Evolutionary conservation across 1,139 yeast species (phyloP), one percentile per base, ranked within the genome.

Genomic region (Kurtzmaniella quercitrusa): DNA sequence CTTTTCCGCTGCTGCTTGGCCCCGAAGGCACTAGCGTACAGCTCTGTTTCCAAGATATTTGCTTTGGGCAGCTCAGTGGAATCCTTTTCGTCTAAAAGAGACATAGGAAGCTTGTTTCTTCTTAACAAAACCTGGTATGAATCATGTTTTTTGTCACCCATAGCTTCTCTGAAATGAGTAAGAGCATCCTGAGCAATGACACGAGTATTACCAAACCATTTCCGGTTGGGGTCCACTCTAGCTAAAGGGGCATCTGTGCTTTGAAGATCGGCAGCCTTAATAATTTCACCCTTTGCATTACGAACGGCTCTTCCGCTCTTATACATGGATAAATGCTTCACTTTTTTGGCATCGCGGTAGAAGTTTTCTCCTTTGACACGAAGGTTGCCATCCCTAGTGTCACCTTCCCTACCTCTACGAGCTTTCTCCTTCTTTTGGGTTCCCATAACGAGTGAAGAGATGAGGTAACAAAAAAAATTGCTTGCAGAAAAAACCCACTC

Each of bases 141-240:
- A 60, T 91, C 96, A 55, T 83, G 77, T 55, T 85, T 79, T 57
- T 85, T 86, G 50, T 86, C 96, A 42, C 95, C 95, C 73, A 93
- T 77, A 7, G 97, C 97, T 56, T 89, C 94, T 63, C 98, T 78
- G 68, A 93, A 93, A 68, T 93, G 98, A 37, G 86, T 73, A 59
- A 93, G 73, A 1, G 98, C 96, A 70, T 94, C 97, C 62, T 93
- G 98, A 2, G 97, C 93, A 59, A 93, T 93, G 39, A 93, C 98
- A 58, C 98, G 80, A 23, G 98, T 90, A 66, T 90, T 93, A 43
- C 97, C 97, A 61, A 93, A 94, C 98, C 98, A 93, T 58, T 93
- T 81, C 62, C 96, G 80, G 63, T 93, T 91, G 4, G 98, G 98
- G 60, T 89, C 96, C 39, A 93, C 95, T 52, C 98, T 76, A 1